Conservation (phyloP, 352 stramenopile species). For the Phytophthora pisi region DNA sequence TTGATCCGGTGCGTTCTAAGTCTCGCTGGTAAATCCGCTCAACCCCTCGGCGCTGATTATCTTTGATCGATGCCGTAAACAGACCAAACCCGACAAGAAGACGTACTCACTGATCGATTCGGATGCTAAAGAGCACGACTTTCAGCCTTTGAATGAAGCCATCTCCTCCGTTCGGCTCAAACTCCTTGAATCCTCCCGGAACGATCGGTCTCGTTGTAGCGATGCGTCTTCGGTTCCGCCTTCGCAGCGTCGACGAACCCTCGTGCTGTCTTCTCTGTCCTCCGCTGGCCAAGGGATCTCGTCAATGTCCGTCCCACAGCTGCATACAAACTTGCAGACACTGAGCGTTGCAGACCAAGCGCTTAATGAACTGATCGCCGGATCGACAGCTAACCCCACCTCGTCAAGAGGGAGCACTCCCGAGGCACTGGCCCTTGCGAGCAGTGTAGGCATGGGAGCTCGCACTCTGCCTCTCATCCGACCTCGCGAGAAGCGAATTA, state of each 20-base stretch:
- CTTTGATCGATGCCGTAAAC: constrained; percentile 4
- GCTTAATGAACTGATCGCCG: constrained; percentile 30
- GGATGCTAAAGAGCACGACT: constrained; percentile 43
- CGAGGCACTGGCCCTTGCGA: constrained; percentile 30
- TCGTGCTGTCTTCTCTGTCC: constrained; percentile 1
- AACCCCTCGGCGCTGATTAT: neutral
- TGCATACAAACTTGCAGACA: constrained; percentile 20
- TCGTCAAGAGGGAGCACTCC: constrained; percentile 20
- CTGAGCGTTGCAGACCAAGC: constrained; percentile 27
- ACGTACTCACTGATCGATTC: constrained; percentile 62
- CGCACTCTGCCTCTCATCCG: constrained; percentile 57
- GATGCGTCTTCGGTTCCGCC: neutral
- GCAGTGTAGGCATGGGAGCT: constrained; percentile 45
- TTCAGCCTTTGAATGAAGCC: constrained; percentile 60
- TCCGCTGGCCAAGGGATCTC: neutral
- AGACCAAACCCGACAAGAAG: constrained; percentile 69
- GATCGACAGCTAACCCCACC: constrained; percentile 15
- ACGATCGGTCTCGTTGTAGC: constrained; percentile 4
- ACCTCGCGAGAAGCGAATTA: constrained; percentile 57
- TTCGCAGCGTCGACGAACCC: constrained; percentile 22
- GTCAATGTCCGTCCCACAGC: constrained; percentile 3
- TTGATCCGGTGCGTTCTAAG: constrained; percentile 46
- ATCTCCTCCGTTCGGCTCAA: constrained; percentile 62
- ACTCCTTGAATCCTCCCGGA: constrained; percentile 30
- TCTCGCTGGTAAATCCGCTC: neutral